Conservation (phyloP, 192 early-diverging fungal species). For the Coemansia brasiliensis region DNA sequence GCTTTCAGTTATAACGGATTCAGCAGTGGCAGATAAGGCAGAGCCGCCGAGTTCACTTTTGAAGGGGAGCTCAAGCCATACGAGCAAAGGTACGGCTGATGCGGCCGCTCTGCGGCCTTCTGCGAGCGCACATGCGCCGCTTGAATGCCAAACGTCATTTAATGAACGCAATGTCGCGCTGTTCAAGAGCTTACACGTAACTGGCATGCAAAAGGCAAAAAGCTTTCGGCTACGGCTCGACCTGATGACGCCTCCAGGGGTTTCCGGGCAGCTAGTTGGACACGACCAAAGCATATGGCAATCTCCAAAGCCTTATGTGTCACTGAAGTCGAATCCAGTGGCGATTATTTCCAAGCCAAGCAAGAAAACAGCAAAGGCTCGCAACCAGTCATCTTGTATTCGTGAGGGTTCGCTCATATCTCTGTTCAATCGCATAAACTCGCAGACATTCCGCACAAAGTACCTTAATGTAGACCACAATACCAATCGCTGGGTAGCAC, state of each 20-base stretch:
- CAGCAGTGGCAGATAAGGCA: constrained; percentile 4
- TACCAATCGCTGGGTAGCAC: constrained; percentile 48
- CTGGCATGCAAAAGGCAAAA: constrained; percentile 78
- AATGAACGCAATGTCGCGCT: constrained; percentile 58
- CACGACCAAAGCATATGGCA: constrained; percentile 17
- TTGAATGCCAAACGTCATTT: constrained; percentile 51
- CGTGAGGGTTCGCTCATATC: constrained; percentile 73
- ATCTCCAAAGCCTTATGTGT: constrained; percentile 55
- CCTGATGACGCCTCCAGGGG: constrained; percentile 44
- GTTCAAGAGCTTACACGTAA: constrained; percentile 78
- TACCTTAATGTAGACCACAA: constrained; percentile 67
- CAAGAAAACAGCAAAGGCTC: constrained; percentile 84
- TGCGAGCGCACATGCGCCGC: constrained; percentile 49
- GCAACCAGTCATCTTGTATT: constrained; percentile 76
- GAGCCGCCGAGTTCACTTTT: neutral
- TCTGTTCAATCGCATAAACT: constrained; percentile 89
- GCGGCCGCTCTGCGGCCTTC: constrained; percentile 18
- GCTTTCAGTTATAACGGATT: constrained; percentile 64
- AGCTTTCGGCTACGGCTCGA: constrained; percentile 72
- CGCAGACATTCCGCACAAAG: constrained; percentile 87
- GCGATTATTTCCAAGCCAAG: constrained; percentile 91
- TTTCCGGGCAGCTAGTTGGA: constrained; percentile 11
- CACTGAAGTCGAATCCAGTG: constrained; percentile 72
- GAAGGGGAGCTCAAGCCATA: neutral
- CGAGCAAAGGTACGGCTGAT: neutral